Percentiles rank a stretch among this genome's conserved stretches.
Evolutionary conservation across 768 basidiomycete species (phyloP).

Genomic region (Neoboletus magnificus): DNA sequence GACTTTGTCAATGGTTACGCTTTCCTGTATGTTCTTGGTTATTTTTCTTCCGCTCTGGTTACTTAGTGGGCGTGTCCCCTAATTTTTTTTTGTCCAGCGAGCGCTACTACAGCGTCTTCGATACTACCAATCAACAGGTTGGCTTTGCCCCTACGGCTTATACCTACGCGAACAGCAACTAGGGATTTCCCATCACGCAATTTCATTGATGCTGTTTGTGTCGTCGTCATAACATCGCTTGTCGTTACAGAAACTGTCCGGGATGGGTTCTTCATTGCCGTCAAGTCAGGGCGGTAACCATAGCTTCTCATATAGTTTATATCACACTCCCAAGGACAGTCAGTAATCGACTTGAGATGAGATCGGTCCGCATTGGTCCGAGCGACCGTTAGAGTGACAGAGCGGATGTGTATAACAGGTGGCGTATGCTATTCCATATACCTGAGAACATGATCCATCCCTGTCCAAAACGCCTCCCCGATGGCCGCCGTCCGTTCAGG

Average conservation of each 20-base stretch:
- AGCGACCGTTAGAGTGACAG: not conserved
- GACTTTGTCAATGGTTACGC: conserved; percentile 22
- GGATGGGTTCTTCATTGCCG: not conserved
- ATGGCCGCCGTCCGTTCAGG: not conserved
- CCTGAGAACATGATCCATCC: conserved; percentile 11
- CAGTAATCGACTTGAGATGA: not conserved
- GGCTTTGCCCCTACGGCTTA: conserved; percentile 7
- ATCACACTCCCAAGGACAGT: not conserved
- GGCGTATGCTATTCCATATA: conserved; percentile 8
- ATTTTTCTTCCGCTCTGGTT: no score
- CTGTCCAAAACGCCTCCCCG: conserved; percentile 16
- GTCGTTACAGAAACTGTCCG: not conserved
- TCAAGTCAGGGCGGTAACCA: no score
- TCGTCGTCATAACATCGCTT: not conserved
- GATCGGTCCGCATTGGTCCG: not conserved
- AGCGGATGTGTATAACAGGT: not conserved
- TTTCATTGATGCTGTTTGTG: not conserved
- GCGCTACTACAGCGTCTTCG: conserved; percentile 40
- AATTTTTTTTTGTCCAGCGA: not conserved
- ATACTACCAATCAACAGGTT: conserved; percentile 3
- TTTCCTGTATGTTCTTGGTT: not conserved
- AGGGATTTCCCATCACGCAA: not conserved
- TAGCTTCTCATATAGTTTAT: not conserved
- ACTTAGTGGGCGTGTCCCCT: not conserved
- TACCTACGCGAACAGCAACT: not conserved